Evolutionary conservation across 208 protist species (phyloP).

Genomic region (Borovskyia barvae): DNA sequence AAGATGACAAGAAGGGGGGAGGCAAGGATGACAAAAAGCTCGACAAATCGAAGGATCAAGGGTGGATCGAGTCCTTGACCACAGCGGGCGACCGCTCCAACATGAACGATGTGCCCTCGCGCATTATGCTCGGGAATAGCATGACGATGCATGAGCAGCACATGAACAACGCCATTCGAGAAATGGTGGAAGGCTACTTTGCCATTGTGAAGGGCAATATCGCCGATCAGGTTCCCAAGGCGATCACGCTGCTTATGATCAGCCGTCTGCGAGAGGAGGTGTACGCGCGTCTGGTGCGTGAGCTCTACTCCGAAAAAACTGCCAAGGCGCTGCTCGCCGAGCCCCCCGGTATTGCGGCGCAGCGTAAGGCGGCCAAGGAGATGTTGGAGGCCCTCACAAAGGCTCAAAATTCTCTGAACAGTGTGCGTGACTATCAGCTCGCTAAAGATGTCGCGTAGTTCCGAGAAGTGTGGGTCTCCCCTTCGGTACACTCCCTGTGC

Average conservation of each 20-base stretch:
- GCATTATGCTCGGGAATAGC: conserved; percentile 72
- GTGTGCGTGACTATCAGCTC: conserved; percentile 75
- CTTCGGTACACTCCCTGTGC: too few species aligned
- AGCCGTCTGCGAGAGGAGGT: conserved; percentile 89
- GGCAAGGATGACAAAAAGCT: conserved; percentile 41
- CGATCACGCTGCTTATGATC: conserved; percentile 98
- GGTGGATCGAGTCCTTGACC: conserved; percentile 34
- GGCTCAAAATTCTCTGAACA: conserved; percentile 82
- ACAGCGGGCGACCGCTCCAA: conserved; percentile 23
- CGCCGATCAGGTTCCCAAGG: conserved; percentile 97
- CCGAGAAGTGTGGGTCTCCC: too few species aligned
- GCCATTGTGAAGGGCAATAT: conserved; percentile 91
- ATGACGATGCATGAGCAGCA: conserved; percentile 76
- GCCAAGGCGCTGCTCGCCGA: conserved; percentile 95
- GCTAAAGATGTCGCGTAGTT: conserved; percentile 4
- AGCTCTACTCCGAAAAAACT: conserved; percentile 93
- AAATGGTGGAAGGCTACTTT: conserved; percentile 93
- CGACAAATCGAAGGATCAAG: conserved; percentile 53
- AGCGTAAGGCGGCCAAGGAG: conserved; percentile 87
- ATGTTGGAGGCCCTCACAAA: conserved; percentile 91
- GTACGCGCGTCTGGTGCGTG: conserved; percentile 93
- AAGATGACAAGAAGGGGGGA: conserved; percentile 33
- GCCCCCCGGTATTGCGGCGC: conserved; percentile 74
- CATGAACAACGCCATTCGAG: conserved; percentile 82
- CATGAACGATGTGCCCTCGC: conserved; percentile 77